Base-by-base conservation (phyloP, 768 basidiomycete genomes). In the Lactarius psammicola region DNA sequence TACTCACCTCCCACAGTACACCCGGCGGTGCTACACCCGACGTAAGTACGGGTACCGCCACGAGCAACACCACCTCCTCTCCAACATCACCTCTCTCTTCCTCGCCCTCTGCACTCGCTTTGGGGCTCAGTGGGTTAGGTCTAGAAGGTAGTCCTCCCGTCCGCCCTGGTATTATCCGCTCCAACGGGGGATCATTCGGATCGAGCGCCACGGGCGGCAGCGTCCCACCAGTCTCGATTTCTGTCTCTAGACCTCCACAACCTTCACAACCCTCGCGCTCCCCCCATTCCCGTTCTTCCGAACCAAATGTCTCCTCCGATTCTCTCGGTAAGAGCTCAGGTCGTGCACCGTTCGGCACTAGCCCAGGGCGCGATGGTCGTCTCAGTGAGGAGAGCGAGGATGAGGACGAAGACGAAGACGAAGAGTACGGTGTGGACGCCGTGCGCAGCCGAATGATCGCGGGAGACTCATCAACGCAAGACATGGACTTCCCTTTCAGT, bases 401-500 rank as follows among this genome's bases (percentile, higher is more conserved):
- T 28, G 70, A 70, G 3, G 73, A 73, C 17, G n/a, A n/a, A n/a
- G n/a, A n/a, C n/a, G 74, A 75, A 30, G 74, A 75, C 23, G 74
- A 74, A 23, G 74, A 75, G 62, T 76, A 75, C 38, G 76, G 76
- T 5, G 64, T 72, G 68, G 34, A 71, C 71, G 57, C 67, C 64
- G 55, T 70, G 33, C 65, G 65, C 33, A 66, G 65, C 26, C 31
- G 49, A 13, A 66, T 66, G 62, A 53, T 67, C 51, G 10, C 61
- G 4, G 60, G 56, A 18, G 49, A 58, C 10, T 28, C 49, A 30
- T 56, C 54, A 30, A 34, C 55, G 28, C 65, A 55, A 56, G 68
- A 57, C 59, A 74, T 67, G 69, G 74, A 72, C 26, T 79, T 89
- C 70, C 88, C 89, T n/a, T 89, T 90, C 75, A 90, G 86, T 69